These are phyloP conservation scores for Aureobasidium namibiae DNA, from an alignment of 2,329 filamentous ascomycete genomes.

Conservation along the genomic window DNA sequence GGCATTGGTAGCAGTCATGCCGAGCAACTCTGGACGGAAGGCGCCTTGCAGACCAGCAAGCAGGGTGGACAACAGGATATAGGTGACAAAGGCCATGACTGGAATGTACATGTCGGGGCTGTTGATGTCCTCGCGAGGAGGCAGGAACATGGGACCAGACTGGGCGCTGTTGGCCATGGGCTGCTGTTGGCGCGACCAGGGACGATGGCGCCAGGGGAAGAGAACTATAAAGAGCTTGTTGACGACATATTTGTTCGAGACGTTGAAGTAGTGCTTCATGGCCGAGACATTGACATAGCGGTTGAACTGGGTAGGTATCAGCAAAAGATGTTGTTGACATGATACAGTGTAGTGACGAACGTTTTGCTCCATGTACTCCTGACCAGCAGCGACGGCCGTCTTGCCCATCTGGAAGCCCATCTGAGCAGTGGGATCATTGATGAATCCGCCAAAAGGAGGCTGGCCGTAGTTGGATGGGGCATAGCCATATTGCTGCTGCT, in stretches of 20 bases:
- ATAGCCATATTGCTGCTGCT: constrained; percentile 30
- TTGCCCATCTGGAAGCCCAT: constrained; percentile 92
- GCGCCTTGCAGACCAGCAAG: constrained; percentile 82
- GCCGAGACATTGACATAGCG: constrained; percentile 86
- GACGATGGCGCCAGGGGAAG: constrained; percentile 95
- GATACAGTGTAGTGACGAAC: constrained; percentile 43
- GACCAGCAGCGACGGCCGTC: constrained; percentile 81
- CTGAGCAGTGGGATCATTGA: constrained; percentile 90
- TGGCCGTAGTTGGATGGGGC: constrained; percentile 30
- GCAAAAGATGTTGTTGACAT: background rate
- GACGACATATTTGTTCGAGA: constrained; percentile 93
- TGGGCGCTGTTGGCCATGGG: constrained; percentile 46
- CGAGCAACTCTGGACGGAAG: constrained; percentile 89
- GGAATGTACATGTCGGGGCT: constrained; percentile 99
- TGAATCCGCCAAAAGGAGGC: constrained; percentile 78
- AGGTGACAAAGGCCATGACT: constrained; percentile 95
- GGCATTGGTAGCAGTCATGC: constrained; percentile 78
- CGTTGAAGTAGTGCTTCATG: constrained; percentile 98
- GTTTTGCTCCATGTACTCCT: constrained; percentile 93
- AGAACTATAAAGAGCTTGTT: constrained; percentile 89
- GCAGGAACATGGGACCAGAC: constrained; percentile 61
- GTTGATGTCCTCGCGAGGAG: constrained; percentile 91
- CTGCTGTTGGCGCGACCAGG: constrained; percentile 87
- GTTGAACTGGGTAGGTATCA: constrained; percentile 47
- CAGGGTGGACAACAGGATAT: constrained; percentile 87